Conservation (phyloP, 176 grass and related monocot genomes). For the Oryza rufipogon region DNA sequence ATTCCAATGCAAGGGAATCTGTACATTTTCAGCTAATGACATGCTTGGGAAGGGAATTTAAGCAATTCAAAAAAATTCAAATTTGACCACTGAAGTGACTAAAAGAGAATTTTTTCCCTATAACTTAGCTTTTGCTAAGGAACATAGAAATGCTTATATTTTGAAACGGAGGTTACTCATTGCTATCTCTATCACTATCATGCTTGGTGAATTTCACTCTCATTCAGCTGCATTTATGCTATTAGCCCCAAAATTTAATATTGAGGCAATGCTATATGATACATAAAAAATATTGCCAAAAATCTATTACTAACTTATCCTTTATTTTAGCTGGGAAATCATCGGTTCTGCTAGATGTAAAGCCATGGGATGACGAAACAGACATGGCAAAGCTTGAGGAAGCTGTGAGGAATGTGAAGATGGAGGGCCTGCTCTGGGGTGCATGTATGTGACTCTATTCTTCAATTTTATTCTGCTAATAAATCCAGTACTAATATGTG, state of each 20-base stretch:
- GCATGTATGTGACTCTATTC: slow-evolving; percentile 60
- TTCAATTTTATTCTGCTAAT: background rate
- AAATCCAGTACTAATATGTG: background rate
- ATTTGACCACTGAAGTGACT: too few species aligned
- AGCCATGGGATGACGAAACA: slow-evolving; percentile 74
- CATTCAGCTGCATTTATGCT: background rate
- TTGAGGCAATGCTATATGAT: slow-evolving; percentile 10
- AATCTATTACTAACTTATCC: slow-evolving; percentile 18
- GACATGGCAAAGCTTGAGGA: slow-evolving; percentile 88
- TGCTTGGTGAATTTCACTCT: background rate
- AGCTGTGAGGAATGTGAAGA: slow-evolving; percentile 59
- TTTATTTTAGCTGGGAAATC: slow-evolving; percentile 59
- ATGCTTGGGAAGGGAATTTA: too few species aligned
- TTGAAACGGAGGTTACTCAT: too few species aligned
- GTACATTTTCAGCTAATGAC: too few species aligned
- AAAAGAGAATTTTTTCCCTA: too few species aligned
- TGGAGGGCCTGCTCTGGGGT: slow-evolving; percentile 77
- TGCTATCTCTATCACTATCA: background rate
- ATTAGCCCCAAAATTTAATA: background rate
- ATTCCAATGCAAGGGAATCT: too few species aligned
- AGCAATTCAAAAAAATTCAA: too few species aligned
- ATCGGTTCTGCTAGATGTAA: slow-evolving; percentile 69
- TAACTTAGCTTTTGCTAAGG: too few species aligned
- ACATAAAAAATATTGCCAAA: background rate
- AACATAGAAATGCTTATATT: too few species aligned